Evolutionary conservation across 768 basidiomycete species (phyloP), one percentile per base, ranked within the genome.

Genomic region (Atractiella rhizophila): DNA sequence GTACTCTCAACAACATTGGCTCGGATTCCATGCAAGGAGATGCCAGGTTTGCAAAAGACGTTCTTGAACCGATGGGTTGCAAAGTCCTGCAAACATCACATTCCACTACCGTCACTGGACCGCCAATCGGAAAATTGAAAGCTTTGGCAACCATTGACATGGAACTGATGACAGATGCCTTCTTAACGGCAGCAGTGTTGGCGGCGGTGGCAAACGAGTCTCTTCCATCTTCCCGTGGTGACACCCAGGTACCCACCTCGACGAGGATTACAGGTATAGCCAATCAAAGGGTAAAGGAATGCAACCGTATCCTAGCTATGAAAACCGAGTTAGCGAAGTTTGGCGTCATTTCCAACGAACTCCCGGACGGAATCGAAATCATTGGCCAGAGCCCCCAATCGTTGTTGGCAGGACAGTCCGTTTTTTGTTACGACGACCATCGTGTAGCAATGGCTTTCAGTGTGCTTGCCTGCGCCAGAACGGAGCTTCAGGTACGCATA

Each of bases 121-220:
- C 88, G 3, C 74, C 78, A 0, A 60, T 72, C 11, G 80, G 83
- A 0, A 64, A 71, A 50, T 66, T 98, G 36, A 73, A 73, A 48
- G 78, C 78, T 2, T 66, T 91, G 37, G 79, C 77, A 38, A 68
- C 74, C 51, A 71, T 94, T 18, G 82, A 96, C 56, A 96, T 96
- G 91, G 83, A 91, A 59, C 74, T 76, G n/a, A 96, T 98, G 91
- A 98, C 91, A 6, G 91, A 98, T 57, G 91, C 88, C 18, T 98
- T 98, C 65, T 68, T 96, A 62, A 94, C 86, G 2, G 88, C 91
- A 8, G 77, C 73, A 10, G 85, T 76, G 7, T 63, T 98, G 16
- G 86, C 82, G 39, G 88, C 91, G 41, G 78, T 91, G 18, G 73
- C 74, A 2, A 59, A 57, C 11, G 42, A 46, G 2, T 56, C 63